A percentile compares a stretch with the other conserved stretches of the same genome.
Evolutionary conservation across 2,329 filamentous ascomycete species (phyloP).

Genomic region (Neoarthrinium moseri): DNA sequence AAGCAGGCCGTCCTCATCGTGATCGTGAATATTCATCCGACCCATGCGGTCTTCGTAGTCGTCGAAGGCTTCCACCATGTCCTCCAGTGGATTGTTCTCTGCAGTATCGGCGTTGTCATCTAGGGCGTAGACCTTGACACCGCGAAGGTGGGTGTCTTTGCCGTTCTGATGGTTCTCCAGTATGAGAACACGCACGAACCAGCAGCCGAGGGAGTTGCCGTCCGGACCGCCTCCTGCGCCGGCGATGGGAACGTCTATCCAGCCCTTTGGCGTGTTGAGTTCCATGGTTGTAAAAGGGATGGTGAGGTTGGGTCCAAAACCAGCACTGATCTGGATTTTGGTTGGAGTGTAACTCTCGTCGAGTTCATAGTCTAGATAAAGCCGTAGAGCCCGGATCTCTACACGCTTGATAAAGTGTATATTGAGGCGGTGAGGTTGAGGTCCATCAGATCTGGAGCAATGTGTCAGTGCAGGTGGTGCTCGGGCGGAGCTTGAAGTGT

Average conservation of each 20-base stretch:
- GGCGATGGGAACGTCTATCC: slow-evolving; percentile 76
- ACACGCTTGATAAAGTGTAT: slow-evolving; percentile 85
- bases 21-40: slow-evolving; percentile 25
- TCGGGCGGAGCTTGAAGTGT: slow-evolving; percentile 11
- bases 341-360: slow-evolving; percentile 98
- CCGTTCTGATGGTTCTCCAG: slow-evolving; percentile 98
- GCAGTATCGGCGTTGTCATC: slow-evolving; percentile 43
- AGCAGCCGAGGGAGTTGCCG: slow-evolving; percentile 77
- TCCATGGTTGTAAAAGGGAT: slow-evolving; percentile 82
- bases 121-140: slow-evolving; percentile 78
- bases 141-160: slow-evolving; percentile 96
- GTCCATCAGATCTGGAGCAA: slow-evolving; percentile 67
- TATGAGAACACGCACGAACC: slow-evolving; percentile 86
- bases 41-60: slow-evolving; percentile 25
- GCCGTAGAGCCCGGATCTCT: slow-evolving; percentile 73
- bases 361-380: slow-evolving; percentile 85
- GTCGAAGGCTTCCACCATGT: slow-evolving; percentile 30
- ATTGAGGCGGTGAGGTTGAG: slow-evolving; percentile 78
- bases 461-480: neutral
- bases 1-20: slow-evolving; percentile 29
- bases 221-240: slow-evolving; percentile 58
- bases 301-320: slow-evolving; percentile 87
- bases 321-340: slow-evolving; percentile 83
- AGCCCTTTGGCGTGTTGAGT: slow-evolving; percentile 78
- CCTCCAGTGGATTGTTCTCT: slow-evolving; percentile 33